These are phyloP conservation scores for Kwoniella sp. DNA, from an alignment of 768 basidiomycete species.

Conservation along the genomic window DNA sequence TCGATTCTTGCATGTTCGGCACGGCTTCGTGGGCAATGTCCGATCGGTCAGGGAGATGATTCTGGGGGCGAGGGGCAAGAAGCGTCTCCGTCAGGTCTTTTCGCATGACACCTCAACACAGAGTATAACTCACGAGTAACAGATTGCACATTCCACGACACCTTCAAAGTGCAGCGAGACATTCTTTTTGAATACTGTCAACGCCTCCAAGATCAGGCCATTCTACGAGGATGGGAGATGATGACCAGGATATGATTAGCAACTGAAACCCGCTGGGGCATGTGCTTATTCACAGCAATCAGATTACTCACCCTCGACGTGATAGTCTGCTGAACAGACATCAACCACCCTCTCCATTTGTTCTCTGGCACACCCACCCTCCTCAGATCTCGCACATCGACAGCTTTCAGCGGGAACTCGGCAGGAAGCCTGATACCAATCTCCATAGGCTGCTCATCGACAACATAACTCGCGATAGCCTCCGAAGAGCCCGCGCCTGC, in stretches of 20 bases:
- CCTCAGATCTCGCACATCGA: slow-evolving; percentile 83
- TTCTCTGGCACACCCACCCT: slow-evolving; percentile 85
- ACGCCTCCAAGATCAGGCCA: slow-evolving; percentile 82
- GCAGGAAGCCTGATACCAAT: slow-evolving; percentile 79
- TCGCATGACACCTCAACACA: neutral
- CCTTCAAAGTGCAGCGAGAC: slow-evolving; percentile 91
- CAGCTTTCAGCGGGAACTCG: slow-evolving; percentile 86
- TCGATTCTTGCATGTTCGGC: slow-evolving; percentile 89
- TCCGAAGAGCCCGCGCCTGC: slow-evolving; percentile 64
- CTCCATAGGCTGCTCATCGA: slow-evolving; percentile 93
- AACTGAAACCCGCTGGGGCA: neutral
- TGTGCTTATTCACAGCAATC: neutral
- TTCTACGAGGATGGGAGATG: slow-evolving; percentile 62
- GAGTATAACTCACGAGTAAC: slow-evolving; percentile 45
- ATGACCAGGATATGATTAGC: neutral
- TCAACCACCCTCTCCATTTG: slow-evolving; percentile 89
- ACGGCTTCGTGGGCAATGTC: slow-evolving; percentile 82
- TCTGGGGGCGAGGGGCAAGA: slow-evolving; percentile 58
- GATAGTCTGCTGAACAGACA: slow-evolving; percentile 86
- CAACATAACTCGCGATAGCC: slow-evolving; percentile 77
- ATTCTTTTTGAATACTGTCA: slow-evolving; percentile 90
- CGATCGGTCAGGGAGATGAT: slow-evolving; percentile 90
- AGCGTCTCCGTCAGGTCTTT: neutral
- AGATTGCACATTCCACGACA: slow-evolving; percentile 93
- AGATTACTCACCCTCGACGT: slow-evolving; percentile 79